Evolutionary conservation across 306 rosid genomes (phyloP).

Genomic region (Dryas octopetala): DNA sequence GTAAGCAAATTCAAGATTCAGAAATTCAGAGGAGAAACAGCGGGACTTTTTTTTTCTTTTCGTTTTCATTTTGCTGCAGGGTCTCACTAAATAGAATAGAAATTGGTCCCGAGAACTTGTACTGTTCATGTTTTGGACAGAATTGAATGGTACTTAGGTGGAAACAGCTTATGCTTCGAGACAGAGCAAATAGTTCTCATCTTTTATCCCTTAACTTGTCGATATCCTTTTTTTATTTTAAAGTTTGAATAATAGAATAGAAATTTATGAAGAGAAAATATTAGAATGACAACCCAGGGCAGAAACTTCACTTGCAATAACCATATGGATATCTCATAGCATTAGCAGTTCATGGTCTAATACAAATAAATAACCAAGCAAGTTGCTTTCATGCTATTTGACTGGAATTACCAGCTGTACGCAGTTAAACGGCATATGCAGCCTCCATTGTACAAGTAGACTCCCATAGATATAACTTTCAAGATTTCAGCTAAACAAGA

Average conservation of each 20-base stretch:
- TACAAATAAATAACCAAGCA: conserved; percentile 7
- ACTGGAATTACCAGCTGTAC: neutral
- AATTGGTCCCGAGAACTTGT: neutral
- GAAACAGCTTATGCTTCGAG: neutral
- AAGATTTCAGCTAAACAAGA: neutral
- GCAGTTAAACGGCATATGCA: neutral
- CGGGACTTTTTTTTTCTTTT: neutral
- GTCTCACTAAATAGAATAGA: neutral
- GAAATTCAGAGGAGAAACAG: conserved; percentile 6
- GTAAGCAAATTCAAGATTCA: neutral
- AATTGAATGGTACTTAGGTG: neutral
- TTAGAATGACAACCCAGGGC: neutral
- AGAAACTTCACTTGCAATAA: conserved; percentile 1
- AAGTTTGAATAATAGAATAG: neutral
- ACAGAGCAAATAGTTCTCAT: neutral
- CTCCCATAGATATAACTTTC: neutral
- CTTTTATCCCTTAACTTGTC: neutral
- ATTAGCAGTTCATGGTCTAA: neutral
- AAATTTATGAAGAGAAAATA: neutral
- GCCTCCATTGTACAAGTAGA: conserved; percentile 5
- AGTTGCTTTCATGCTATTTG: neutral
- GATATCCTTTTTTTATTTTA: neutral
- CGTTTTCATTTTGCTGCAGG: neutral
- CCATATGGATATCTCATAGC: neutral
- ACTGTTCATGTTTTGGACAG: neutral